Base-by-base conservation (phyloP, 1,139 yeast genomes). In the Saccharomycopsis hybrid region DNA sequence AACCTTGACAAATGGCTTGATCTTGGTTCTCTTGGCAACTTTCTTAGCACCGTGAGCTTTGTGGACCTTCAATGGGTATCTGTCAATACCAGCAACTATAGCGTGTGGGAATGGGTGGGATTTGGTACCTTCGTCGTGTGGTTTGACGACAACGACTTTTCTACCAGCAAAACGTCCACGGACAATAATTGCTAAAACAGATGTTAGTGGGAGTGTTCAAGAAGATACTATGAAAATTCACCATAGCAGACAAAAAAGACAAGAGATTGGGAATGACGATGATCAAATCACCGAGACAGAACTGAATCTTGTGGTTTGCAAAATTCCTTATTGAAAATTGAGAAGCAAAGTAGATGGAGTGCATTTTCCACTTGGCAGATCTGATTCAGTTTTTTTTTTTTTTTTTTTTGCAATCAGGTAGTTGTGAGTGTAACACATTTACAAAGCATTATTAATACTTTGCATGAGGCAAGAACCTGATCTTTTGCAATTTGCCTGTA, bases 121-220 rank as follows among this genome's bases (percentile, higher is more conserved):
- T 80, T 92, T 94, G 79, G 97, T 82, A 72, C 99, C 99, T 70
- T 92, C 97, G 72, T 94, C 98, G 74, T 87, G 95, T 67, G 97
- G 94, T 78, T 88, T 89, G 73, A 94, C 92, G 74, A 94, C 89
- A 74, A 94, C 98, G 65, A 94, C 98, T 86, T 94, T 94, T 88
- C 90, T 92, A 82, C 99, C 99, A 74, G 99, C 99, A 87, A 82
- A 92, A 82, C 98, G 94, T 73, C 99, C 99, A 77, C 97, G 94
- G 77, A 92, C 96, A 74, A 92, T 90, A 78, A 92, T 90, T 80
- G 98, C 97, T 86, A 70, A 52, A 33, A 44, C 50, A 33, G 44
- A 51, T 46, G 56, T 55, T 56, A 60, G 61, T 60, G 18, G 18
- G 18, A 18, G 18, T 18, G 18, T 18, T 18, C 18, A 62, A 59